phyloP scores from a whole-genome alignment of 192 early-diverging fungal species.

The Jimgerdemannia lactiflua region DNA sequence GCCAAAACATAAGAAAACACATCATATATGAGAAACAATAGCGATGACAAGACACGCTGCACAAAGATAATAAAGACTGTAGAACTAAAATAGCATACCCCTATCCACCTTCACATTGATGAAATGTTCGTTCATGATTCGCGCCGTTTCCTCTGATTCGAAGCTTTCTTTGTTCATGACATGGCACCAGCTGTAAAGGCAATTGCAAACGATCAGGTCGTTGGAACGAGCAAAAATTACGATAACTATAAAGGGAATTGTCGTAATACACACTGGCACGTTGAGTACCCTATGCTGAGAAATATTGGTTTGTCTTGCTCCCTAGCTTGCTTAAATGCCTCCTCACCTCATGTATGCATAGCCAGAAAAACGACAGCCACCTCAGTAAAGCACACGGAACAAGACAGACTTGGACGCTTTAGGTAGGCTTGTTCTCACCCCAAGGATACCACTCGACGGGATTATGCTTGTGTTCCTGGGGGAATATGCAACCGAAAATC shows the following conservation, averaged over 20 bases:
- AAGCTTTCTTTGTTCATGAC: constrained; percentile 68
- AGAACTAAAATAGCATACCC: neutral
- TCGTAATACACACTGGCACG: constrained; percentile 47
- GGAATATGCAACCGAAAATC: neutral
- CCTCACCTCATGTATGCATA: constrained; percentile 59
- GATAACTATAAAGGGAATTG: neutral
- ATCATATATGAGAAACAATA: neutral
- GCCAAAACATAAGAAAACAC: constrained; percentile 9
- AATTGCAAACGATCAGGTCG: too few relatives aligned
- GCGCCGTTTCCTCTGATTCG: constrained; percentile 46
- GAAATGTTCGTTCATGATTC: constrained; percentile 57
- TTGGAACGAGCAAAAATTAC: neutral
- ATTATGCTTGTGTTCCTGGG: neutral
- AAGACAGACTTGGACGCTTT: neutral
- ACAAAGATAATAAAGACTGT: neutral
- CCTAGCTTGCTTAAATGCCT: constrained; percentile 52
- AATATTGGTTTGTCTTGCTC: constrained; percentile 59
- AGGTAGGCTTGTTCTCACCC: neutral
- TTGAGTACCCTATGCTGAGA: constrained; percentile 62
- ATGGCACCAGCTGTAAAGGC: constrained; percentile 47
- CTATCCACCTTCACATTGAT: constrained; percentile 54
- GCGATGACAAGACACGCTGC: neutral
- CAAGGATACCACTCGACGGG: neutral
- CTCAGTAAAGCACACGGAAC: too few relatives aligned
- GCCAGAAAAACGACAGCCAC: too few relatives aligned